Percentiles rank a stretch among this genome's conserved stretches.
Evolutionary conservation across 2,329 filamentous ascomycete species (phyloP).

Genomic region (Camptophora hylomeconis): DNA sequence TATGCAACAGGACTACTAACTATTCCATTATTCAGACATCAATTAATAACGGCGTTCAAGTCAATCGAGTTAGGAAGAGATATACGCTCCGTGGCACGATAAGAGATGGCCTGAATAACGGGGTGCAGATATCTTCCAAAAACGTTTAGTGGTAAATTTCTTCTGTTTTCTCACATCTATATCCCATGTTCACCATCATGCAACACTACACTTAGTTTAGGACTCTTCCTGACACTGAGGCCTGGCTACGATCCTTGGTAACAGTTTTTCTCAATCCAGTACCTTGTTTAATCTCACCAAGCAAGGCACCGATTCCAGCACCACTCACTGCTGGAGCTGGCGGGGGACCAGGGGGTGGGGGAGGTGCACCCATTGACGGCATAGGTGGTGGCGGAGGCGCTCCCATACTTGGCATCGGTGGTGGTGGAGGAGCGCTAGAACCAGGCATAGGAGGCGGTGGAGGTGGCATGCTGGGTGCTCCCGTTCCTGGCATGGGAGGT

Average conservation of each 20-base stretch:
- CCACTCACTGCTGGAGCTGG: slow-evolving; percentile 21
- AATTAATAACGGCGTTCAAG: too few relatives aligned
- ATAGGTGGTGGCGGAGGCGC: slow-evolving; percentile 25
- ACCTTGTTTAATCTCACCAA: slow-evolving; percentile 74
- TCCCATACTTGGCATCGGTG: slow-evolving; percentile 25
- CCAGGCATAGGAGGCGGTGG: slow-evolving; percentile 24
- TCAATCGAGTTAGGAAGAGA: too few relatives aligned
- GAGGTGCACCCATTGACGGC: slow-evolving; percentile 15
- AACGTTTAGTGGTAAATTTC: too few relatives aligned
- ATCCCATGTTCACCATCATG: too few relatives aligned
- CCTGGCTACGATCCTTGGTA: slow-evolving; percentile 73
- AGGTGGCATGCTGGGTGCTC: slow-evolving; percentile 35
- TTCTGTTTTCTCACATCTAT: too few relatives aligned
- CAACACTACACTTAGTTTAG: too few relatives aligned
- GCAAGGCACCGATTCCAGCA: slow-evolving; percentile 46
- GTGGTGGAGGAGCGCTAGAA: slow-evolving; percentile 28
- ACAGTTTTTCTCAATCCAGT: slow-evolving; percentile 70
- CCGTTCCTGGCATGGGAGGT: slow-evolving; percentile 24
- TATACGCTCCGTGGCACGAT: too few relatives aligned
- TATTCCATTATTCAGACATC: too few relatives aligned
- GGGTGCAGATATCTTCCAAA: too few relatives aligned
- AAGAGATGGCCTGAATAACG: too few relatives aligned
- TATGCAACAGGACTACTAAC: too few relatives aligned
- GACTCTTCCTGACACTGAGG: slow-evolving; percentile 65
- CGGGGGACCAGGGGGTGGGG: slow-evolving; percentile 20